A percentile compares a stretch with the other conserved stretches of the same genome.
These are phyloP conservation scores for Calonectria naviculata DNA, from an alignment of 2,329 filamentous ascomycete genomes.

Conservation along the genomic window DNA sequence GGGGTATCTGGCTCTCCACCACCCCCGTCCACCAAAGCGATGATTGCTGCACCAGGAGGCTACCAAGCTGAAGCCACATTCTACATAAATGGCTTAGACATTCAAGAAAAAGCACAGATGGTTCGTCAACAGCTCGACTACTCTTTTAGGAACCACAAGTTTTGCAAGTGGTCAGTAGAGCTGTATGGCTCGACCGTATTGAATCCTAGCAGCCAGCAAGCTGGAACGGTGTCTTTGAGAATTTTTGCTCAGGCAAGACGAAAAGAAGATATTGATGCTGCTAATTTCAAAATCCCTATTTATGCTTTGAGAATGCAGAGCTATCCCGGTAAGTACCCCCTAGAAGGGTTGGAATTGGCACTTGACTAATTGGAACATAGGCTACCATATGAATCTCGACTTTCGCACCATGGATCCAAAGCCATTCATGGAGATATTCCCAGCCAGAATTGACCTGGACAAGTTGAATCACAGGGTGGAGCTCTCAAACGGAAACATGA, in stretches of 20 bases:
- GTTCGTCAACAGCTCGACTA: constrained; percentile 52
- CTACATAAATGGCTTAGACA: constrained; percentile 55
- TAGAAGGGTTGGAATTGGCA: not conserved
- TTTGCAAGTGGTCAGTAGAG: constrained; percentile 49
- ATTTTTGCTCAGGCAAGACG: constrained; percentile 57
- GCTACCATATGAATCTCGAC: constrained; percentile 56
- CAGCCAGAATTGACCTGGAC: constrained; percentile 44
- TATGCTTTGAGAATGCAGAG: constrained; percentile 54
- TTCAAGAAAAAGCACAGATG: constrained; percentile 55
- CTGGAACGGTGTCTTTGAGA: constrained; percentile 60
- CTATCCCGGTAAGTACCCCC: constrained; percentile 39
- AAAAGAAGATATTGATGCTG: constrained; percentile 46
- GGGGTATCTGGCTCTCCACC: constrained; percentile 42
- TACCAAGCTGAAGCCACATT: constrained; percentile 59
- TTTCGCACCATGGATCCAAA: constrained; percentile 56
- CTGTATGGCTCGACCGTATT: constrained; percentile 50
- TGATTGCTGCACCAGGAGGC: constrained; percentile 55
- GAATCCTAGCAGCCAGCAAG: constrained; percentile 56
- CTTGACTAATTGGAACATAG: constrained; percentile 16
- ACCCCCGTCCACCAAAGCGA: constrained; percentile 48
- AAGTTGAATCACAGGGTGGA: constrained; percentile 43
- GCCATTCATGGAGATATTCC: constrained; percentile 57
- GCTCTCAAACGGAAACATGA: constrained; percentile 34
- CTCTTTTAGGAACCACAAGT: constrained; percentile 47
- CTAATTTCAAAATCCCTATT: constrained; percentile 51